Evolutionary conservation across 306 rosid species (phyloP).

Genomic region (Vigna hirtella): DNA sequence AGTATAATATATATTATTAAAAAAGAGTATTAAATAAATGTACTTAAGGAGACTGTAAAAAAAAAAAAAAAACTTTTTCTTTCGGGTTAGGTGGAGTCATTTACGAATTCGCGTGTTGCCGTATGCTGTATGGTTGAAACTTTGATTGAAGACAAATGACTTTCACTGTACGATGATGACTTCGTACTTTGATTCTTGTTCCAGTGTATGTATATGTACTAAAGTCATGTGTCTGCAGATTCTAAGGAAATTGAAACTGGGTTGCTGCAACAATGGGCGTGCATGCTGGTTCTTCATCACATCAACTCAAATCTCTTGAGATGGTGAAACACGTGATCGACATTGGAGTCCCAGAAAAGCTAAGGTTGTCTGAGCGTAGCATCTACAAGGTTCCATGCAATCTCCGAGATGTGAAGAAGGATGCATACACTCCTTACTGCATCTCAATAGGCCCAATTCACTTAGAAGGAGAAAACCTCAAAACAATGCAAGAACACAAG

Average conservation of each 20-base stretch:
- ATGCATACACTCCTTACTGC: slow-evolving; percentile 60
- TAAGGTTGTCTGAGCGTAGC: not conserved
- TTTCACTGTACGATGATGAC: not conserved
- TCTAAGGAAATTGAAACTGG: not conserved
- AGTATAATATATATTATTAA: too few species aligned
- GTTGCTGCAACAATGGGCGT: slow-evolving; percentile 12
- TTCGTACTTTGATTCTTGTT: not conserved
- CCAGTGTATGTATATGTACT: not conserved
- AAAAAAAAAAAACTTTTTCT: too few species aligned
- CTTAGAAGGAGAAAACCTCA: not conserved
- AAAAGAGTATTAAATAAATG: too few species aligned
- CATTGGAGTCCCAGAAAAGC: not conserved
- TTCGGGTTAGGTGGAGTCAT: too few species aligned
- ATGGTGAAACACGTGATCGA: slow-evolving; percentile 34
- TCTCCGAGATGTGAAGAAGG: slow-evolving; percentile 42
- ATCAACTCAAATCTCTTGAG: not conserved
- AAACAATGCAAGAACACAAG: slow-evolving; percentile 51
- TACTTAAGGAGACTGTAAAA: too few species aligned
- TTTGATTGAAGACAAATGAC: too few species aligned
- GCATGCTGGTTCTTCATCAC: not conserved
- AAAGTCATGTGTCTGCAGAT: not conserved
- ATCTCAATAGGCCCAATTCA: slow-evolving; percentile 66
- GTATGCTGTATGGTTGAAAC: too few species aligned
- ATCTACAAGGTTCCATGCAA: slow-evolving; percentile 55
- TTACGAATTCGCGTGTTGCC: too few species aligned